These are phyloP conservation scores for Xylaria intraflava DNA, from an alignment of 495 filamentous ascomycete genomes.

Conservation along the genomic window DNA sequence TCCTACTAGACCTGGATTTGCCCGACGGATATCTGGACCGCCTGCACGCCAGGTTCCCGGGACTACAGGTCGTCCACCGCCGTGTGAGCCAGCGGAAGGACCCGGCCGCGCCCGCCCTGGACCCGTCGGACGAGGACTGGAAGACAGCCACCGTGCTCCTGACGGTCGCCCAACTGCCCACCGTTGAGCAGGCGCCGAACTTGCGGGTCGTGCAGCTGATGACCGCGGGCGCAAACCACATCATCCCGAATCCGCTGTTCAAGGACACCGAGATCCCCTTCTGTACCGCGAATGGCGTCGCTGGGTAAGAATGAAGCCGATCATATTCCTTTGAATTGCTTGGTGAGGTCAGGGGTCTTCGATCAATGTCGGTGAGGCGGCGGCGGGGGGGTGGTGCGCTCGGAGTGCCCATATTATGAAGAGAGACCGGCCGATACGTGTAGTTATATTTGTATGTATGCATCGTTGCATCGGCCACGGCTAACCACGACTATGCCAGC, in stretches of 20 bases:
- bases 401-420: not conserved
- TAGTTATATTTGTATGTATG: not conserved
- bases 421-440: not conserved
- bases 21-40: conserved; percentile 34
- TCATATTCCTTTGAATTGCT: not conserved
- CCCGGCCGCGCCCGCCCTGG: not conserved
- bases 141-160: conserved; percentile 58
- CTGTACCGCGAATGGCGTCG: conserved; percentile 68
- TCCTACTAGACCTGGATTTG: conserved; percentile 40
- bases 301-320: conserved; percentile 40
- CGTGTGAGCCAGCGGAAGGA: conserved; percentile 12
- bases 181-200: conserved; percentile 43
- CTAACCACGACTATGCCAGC: conserved; percentile 12
- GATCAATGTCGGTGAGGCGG: not conserved
- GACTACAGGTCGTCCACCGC: conserved; percentile 38
- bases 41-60: conserved; percentile 45
- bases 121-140: conserved; percentile 33
- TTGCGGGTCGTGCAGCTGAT: conserved; percentile 68
- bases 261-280: conserved; percentile 56
- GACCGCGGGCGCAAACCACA: conserved; percentile 67
- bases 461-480: not conserved
- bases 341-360: not conserved
- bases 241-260: conserved; percentile 57
- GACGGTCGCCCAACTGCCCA: conserved; percentile 48
- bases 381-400: not conserved